These are phyloP conservation scores for Epichloe uncinata DNA, from an alignment of 2,329 filamentous ascomycete genomes.

Conservation along the genomic window DNA sequence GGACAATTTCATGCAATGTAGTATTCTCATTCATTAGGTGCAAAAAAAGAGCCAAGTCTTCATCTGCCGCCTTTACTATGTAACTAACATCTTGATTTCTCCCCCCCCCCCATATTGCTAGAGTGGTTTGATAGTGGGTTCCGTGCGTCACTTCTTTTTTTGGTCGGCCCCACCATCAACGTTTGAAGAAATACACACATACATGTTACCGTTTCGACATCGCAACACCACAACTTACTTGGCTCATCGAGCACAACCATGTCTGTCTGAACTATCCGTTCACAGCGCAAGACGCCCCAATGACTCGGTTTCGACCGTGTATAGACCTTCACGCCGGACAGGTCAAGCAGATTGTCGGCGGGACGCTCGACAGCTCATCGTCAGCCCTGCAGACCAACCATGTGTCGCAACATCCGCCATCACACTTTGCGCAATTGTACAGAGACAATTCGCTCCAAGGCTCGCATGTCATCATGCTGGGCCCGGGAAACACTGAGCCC, in stretches of 20 bases:
- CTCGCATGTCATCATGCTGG: conserved; percentile 94
- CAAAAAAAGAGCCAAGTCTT: too few relatives aligned
- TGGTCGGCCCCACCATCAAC: background rate
- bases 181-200: background rate
- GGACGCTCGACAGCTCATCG: conserved; percentile 62
- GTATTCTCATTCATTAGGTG: too few relatives aligned
- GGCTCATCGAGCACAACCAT: background rate
- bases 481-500: conserved; percentile 71
- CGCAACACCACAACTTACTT: background rate
- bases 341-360: conserved; percentile 97
- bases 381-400: conserved; percentile 76
- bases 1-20: too few relatives aligned
- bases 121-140: too few relatives aligned
- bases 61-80: too few relatives aligned
- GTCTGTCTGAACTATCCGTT: background rate
- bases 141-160: background rate
- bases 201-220: background rate
- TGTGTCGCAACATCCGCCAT: conserved; percentile 70
- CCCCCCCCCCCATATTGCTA: too few relatives aligned
- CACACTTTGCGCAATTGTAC: conserved; percentile 74
- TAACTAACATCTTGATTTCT: too few relatives aligned
- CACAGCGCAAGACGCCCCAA: conserved; percentile 23
- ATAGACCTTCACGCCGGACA: conserved; percentile 96
- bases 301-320: conserved; percentile 92
- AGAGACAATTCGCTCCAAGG: conserved; percentile 58